phyloP scores from a whole-genome alignment of 768 basidiomycete species.

The Coprinellus micaceus region DNA sequence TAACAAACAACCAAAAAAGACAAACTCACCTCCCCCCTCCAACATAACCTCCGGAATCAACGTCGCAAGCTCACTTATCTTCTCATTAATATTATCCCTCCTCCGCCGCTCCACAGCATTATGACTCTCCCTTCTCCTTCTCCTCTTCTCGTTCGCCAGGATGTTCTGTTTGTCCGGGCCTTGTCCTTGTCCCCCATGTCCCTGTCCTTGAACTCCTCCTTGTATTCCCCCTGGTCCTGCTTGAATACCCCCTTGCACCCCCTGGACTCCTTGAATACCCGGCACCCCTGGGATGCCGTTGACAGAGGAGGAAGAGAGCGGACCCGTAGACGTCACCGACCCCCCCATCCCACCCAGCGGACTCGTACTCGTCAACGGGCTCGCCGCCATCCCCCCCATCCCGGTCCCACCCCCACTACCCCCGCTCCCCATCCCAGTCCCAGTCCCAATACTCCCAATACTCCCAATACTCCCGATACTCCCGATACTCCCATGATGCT shows the following conservation, averaged over 20 bases:
- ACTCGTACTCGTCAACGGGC: not conserved
- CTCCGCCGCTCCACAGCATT: slow-evolving; percentile 88
- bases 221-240: not conserved
- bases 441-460: slow-evolving; percentile 9
- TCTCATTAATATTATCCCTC: slow-evolving; percentile 93
- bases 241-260: not conserved
- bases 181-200: no score
- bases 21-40: slow-evolving; percentile 34
- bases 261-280: no score
- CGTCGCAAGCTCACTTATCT: slow-evolving; percentile 85
- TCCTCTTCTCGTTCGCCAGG: slow-evolving; percentile 77
- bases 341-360: slow-evolving; percentile 2
- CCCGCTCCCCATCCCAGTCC: not conserved
- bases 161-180: slow-evolving; percentile 48
- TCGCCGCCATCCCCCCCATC: slow-evolving; percentile 4
- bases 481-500: not conserved
- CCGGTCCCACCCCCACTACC: slow-evolving; percentile 3
- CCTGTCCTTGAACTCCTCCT: not conserved
- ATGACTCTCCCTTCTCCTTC: slow-evolving; percentile 79
- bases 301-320: no score
- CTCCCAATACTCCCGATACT: slow-evolving; percentile 3
- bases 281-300: no score
- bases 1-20: not conserved
- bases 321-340: no score
- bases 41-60: slow-evolving; percentile 85